Conservation (phyloP, 805 yeast species). For the Gaillardinia entomophila region DNA sequence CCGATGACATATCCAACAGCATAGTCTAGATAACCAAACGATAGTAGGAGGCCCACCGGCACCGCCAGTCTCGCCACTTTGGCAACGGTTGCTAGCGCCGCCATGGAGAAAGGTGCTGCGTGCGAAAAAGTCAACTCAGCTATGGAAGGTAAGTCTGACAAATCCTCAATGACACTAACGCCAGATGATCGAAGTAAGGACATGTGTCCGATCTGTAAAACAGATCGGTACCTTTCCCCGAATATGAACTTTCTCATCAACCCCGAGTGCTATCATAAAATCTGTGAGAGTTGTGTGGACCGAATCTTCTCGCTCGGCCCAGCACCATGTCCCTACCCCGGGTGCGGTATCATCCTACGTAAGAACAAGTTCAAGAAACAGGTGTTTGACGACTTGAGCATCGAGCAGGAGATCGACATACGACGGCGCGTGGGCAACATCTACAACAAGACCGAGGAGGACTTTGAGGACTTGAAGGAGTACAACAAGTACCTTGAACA, state of each 20-base stretch:
- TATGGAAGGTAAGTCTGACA: background rate
- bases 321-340: slow-evolving; percentile 92
- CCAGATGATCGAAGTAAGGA: slow-evolving; percentile 54
- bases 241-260: slow-evolving; percentile 88
- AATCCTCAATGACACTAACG: slow-evolving; percentile 7
- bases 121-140: background rate
- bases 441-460: slow-evolving; percentile 74
- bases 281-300: slow-evolving; percentile 95
- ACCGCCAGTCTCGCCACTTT: slow-evolving; percentile 14
- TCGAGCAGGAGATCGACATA: slow-evolving; percentile 90
- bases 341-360: slow-evolving; percentile 81
- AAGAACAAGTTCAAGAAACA: slow-evolving; percentile 89
- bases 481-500: slow-evolving; percentile 79
- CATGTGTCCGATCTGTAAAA: slow-evolving; percentile 96
- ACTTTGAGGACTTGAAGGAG: slow-evolving; percentile 54
- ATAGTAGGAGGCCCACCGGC: slow-evolving; percentile 21
- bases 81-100: background rate
- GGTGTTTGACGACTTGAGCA: slow-evolving; percentile 82
- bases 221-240: slow-evolving; percentile 90
- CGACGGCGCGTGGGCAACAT: slow-evolving; percentile 71
- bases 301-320: slow-evolving; percentile 93
- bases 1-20: slow-evolving; percentile 41
- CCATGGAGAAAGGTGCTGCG: background rate
- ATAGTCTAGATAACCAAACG: slow-evolving; percentile 38
- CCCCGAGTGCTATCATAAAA: slow-evolving; percentile 97